Percentiles rank a stretch among this genome's conserved stretches.
These are phyloP conservation scores for Lactarius evosmus DNA, from an alignment of 768 basidiomycete species.

Conservation along the genomic window DNA sequence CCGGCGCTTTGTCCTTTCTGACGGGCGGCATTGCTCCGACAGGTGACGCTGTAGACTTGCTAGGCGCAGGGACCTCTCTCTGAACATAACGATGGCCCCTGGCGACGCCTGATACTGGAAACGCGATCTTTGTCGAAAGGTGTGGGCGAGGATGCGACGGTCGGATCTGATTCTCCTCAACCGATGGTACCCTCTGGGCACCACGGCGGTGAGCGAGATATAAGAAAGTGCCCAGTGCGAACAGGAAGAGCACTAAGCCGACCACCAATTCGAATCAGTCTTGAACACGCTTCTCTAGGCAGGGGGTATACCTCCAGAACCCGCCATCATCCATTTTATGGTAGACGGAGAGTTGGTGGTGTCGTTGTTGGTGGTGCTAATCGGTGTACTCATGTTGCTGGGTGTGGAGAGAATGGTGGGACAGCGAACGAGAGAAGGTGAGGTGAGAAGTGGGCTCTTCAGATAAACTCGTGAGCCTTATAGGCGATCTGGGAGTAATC, in stretches of 20 bases:
- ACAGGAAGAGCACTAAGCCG: conserved; percentile 9
- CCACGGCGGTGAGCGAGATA: background rate
- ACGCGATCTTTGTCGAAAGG: background rate
- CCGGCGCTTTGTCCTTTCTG: background rate
- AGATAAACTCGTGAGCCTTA: background rate
- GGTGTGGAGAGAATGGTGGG: background rate
- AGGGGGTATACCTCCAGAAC: background rate
- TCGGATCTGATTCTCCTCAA: background rate
- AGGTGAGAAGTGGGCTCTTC: background rate
- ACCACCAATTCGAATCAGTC: background rate
- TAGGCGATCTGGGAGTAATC: background rate
- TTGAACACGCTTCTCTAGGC: background rate
- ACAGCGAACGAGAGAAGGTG: background rate
- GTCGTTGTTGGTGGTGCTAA: background rate
- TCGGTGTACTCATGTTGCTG: background rate
- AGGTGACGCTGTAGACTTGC: background rate
- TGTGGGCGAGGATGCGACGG: background rate
- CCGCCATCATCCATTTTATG: conserved; percentile 3
- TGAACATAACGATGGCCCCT: background rate
- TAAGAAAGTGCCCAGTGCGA: background rate
- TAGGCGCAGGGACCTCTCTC: background rate
- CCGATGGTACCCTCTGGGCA: background rate
- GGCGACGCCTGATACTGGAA: conserved; percentile 8
- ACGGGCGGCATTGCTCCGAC: background rate
- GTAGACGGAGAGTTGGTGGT: background rate